phyloP scores from a whole-genome alignment of 768 basidiomycete genomes.

The Auricularia cornea region DNA sequence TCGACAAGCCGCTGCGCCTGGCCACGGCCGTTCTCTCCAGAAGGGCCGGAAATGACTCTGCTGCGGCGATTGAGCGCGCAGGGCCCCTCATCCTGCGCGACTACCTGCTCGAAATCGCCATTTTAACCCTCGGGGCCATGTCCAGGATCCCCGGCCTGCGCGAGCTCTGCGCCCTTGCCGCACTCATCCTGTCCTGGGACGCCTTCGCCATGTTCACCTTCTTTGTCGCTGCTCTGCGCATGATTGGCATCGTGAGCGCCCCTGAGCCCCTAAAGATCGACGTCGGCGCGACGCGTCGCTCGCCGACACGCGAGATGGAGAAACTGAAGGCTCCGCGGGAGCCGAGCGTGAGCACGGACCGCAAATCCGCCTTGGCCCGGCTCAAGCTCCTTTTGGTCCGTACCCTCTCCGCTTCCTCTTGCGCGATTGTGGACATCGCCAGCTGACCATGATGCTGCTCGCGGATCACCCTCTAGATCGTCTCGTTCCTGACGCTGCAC shows the following conservation, averaged over 20 bases:
- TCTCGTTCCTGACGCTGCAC: conserved; percentile 85
- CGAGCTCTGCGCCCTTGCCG: conserved; percentile 93
- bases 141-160: conserved; percentile 80
- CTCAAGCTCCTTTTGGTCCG: conserved; percentile 80
- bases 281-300: neutral
- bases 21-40: conserved; percentile 81
- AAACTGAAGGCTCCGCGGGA: conserved; percentile 32
- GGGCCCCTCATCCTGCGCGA: conserved; percentile 85
- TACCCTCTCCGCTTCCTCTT: conserved; percentile 8
- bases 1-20: conserved; percentile 92
- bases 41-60: conserved; percentile 75
- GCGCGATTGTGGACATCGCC: neutral
- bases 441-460: neutral
- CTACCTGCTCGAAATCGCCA: conserved; percentile 86
- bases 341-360: conserved; percentile 28
- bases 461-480: conserved; percentile 42
- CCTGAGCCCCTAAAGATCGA: neutral
- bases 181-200: conserved; percentile 77
- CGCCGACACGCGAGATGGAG: conserved; percentile 1
- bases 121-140: conserved; percentile 79
- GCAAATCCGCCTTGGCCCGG: conserved; percentile 48
- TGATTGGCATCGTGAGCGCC: conserved; percentile 48
- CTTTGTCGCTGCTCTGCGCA: conserved; percentile 77
- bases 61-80: conserved; percentile 69
- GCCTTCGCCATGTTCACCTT: conserved; percentile 86